Conservation (phyloP, 495 filamentous ascomycete genomes). For the Penicillium egyptiacum region DNA sequence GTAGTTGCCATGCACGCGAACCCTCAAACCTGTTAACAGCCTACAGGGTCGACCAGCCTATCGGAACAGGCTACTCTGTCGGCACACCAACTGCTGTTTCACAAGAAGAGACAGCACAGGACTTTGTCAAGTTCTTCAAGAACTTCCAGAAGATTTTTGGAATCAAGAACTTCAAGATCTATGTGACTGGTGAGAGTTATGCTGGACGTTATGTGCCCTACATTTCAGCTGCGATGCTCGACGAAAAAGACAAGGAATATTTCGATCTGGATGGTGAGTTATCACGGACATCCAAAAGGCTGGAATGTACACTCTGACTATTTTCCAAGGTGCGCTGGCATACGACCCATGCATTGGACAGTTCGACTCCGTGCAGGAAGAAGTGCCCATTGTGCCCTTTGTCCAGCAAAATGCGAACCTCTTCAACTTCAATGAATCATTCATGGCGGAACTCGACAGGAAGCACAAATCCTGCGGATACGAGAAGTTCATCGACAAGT, state of each 20-base stretch:
- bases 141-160: constrained; percentile 62
- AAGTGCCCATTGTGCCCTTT: constrained; percentile 48
- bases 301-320: not conserved
- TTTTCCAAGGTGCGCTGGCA: constrained; percentile 33
- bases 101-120: constrained; percentile 55
- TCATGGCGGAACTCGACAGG: constrained; percentile 47
- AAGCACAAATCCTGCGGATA: constrained; percentile 58
- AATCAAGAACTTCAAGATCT: constrained; percentile 61
- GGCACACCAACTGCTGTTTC: constrained; percentile 54
- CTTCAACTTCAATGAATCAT: constrained; percentile 57
- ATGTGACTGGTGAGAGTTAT: constrained; percentile 63
- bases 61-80: constrained; percentile 57
- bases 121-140: constrained; percentile 65
- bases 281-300: not conserved
- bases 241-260: constrained; percentile 48
- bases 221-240: constrained; percentile 53
- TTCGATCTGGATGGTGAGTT: constrained; percentile 46
- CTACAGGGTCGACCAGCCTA: constrained; percentile 54
- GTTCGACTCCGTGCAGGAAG: constrained; percentile 39
- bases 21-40: not conserved
- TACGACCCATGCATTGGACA: constrained; percentile 48
- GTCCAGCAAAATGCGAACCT: constrained; percentile 53
- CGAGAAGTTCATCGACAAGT: constrained; percentile 53
- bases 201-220: constrained; percentile 57
- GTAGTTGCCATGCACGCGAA: constrained; percentile 3